These are phyloP conservation scores for Trichoderma orchidacearum DNA, from an alignment of 495 filamentous ascomycete genomes.

Conservation along the genomic window DNA sequence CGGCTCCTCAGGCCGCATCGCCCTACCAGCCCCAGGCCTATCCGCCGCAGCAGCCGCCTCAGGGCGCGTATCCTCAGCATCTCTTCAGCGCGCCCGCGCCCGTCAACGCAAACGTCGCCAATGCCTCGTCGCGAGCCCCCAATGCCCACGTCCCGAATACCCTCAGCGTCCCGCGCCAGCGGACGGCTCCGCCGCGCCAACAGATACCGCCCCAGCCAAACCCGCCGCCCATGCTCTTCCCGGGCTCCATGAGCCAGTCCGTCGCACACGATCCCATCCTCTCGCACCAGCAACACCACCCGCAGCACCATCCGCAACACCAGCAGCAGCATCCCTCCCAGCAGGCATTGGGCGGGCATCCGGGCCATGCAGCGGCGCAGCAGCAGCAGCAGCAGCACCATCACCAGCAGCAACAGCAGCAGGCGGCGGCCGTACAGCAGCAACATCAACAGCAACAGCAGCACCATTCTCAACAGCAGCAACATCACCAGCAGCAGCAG, in stretches of 20 bases:
- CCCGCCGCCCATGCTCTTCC: constrained; percentile 5
- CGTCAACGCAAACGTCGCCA: constrained; percentile 3
- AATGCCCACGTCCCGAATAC: background rate
- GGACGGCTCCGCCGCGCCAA: background rate
- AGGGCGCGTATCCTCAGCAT: constrained; percentile 14
- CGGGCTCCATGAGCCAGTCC: constrained; percentile 1
- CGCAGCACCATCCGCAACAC: constrained; percentile 5
- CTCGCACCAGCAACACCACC: constrained; percentile 5
- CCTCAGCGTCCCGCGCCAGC: constrained; percentile 1
- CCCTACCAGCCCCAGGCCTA: constrained; percentile 28
- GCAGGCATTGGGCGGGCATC: constrained; percentile 8
- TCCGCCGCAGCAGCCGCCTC: constrained; percentile 18
- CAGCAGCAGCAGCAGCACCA: background rate
- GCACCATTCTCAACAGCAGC: constrained; percentile 5
- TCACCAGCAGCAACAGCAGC: constrained; percentile 3
- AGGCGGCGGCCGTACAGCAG: background rate
- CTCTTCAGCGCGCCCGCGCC: constrained; percentile 1
- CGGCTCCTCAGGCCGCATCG: constrained; percentile 25
- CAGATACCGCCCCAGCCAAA: constrained; percentile 4
- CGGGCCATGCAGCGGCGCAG: constrained; percentile 5
- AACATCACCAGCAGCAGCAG: constrained; percentile 6
- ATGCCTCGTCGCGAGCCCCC: background rate
- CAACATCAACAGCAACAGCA: constrained; percentile 3
- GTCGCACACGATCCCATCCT: constrained; percentile 2
- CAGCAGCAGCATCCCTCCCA: constrained; percentile 4